These are phyloP conservation scores for Lagerstroemia speciosa DNA, from an alignment of 345 rosid genomes.

Conservation along the genomic window DNA sequence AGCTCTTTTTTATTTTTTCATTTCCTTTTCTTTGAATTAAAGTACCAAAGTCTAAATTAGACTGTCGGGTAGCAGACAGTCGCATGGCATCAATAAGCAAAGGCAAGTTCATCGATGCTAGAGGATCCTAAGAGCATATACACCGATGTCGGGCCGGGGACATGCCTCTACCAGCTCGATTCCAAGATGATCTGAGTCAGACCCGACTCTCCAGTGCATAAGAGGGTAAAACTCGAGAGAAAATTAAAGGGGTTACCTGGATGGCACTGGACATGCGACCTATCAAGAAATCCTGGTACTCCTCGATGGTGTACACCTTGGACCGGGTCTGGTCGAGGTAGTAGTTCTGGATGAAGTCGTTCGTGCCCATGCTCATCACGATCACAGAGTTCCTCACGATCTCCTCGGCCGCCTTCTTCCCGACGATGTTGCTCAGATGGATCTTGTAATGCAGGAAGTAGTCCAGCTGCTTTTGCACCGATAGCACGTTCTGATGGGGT, in stretches of 20 bases:
- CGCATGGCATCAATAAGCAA: no score
- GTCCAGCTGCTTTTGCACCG: slow-evolving; percentile 45
- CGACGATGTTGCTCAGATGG: slow-evolving; percentile 43
- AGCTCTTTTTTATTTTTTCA: no score
- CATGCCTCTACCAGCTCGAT: neutral
- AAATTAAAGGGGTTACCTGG: slow-evolving; percentile 35
- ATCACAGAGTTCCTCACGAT: slow-evolving; percentile 38
- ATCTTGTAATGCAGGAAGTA: slow-evolving; percentile 63
- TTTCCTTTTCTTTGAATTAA: no score
- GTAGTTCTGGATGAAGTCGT: slow-evolving; percentile 78
- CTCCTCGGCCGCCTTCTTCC: slow-evolving; percentile 37
- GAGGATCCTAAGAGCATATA: no score
- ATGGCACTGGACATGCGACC: slow-evolving; percentile 37
- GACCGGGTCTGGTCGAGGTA: slow-evolving; percentile 58
- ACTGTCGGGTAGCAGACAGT: no score
- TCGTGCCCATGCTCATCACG: slow-evolving; percentile 69
- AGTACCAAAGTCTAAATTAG: no score
- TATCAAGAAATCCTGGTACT: slow-evolving; percentile 46
- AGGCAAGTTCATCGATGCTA: no score
- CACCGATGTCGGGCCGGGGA: neutral
- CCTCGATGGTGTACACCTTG: slow-evolving; percentile 38
- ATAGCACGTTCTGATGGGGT: slow-evolving; percentile 61
- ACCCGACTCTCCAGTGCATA: neutral
- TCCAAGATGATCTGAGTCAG: neutral
- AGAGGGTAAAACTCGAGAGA: no score